Conservation (phyloP, 352 stramenopile genomes). For the Phytophthora sansomeana region DNA sequence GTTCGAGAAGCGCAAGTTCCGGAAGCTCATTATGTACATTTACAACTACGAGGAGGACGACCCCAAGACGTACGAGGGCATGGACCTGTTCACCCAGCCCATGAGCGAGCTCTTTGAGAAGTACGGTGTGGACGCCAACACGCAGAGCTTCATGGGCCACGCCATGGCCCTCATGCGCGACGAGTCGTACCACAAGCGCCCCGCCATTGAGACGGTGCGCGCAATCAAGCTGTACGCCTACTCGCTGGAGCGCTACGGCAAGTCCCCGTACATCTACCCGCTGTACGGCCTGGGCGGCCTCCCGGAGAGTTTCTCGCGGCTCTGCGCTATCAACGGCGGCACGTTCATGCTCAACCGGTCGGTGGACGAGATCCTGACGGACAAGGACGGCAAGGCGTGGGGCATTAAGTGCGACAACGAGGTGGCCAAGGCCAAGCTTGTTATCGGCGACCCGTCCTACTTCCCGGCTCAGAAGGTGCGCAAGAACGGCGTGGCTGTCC, state of each 20-base stretch:
- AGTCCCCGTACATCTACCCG: conserved; percentile 99
- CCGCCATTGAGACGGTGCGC: conserved; percentile 94
- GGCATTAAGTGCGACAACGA: conserved; percentile 93
- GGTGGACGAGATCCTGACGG: conserved; percentile 94
- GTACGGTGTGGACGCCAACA: conserved; percentile 98
- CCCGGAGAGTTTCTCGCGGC: conserved; percentile 98
- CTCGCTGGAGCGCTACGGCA: conserved; percentile 97
- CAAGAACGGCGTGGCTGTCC: conserved; percentile 95
- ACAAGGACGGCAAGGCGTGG: conserved; percentile 94
- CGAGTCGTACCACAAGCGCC: conserved; percentile 87
- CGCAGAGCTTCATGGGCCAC: conserved; percentile 99
- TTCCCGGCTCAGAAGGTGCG: conserved; percentile 95
- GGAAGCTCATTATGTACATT: conserved; percentile 98
- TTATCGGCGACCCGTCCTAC: conserved; percentile 99
- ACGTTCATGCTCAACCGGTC: conserved; percentile 99
- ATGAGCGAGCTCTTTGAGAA: conserved; percentile 99
- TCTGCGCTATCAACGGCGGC: conserved; percentile 99
- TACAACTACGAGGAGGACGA: conserved; percentile 96
- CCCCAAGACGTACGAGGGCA: conserved; percentile 89
- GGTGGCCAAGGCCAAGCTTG: conserved; percentile 97
- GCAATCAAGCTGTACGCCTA: conserved; percentile 99
- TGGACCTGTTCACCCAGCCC: conserved; percentile 96
- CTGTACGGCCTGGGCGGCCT: conserved; percentile 98
- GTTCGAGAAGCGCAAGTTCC: conserved; percentile 99
- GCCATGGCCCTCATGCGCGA: conserved; percentile 98